Conservation (phyloP, 2,329 filamentous ascomycete species). For the Acrocalymma vagum region DNA sequence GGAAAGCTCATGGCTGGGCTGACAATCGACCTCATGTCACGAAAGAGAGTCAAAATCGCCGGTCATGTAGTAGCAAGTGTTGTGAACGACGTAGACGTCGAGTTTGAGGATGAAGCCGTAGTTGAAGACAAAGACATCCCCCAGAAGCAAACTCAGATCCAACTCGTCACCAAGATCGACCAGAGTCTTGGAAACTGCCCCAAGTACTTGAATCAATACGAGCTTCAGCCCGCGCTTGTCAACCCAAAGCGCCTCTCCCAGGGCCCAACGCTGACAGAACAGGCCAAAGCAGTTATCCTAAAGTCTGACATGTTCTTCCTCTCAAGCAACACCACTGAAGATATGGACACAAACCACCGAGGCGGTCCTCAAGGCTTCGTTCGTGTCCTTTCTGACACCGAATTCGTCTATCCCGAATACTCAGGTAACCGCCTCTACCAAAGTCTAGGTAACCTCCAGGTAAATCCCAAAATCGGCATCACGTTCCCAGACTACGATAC, state of each 20-base stretch:
- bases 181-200: slow-evolving; percentile 83
- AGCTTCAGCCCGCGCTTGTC: slow-evolving; percentile 64
- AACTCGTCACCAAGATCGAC: slow-evolving; percentile 73
- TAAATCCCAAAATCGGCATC: slow-evolving; percentile 73
- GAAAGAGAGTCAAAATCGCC: slow-evolving; percentile 77
- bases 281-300: slow-evolving; percentile 67
- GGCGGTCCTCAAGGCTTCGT: slow-evolving; percentile 80
- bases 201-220: slow-evolving; percentile 83
- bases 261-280: slow-evolving; percentile 57
- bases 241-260: slow-evolving; percentile 61
- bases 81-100: slow-evolving; percentile 49
- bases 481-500: slow-evolving; percentile 78
- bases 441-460: slow-evolving; percentile 78
- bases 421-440: slow-evolving; percentile 87
- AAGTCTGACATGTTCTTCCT: slow-evolving; percentile 82
- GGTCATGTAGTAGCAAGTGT: slow-evolving; percentile 74
- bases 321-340: slow-evolving; percentile 67
- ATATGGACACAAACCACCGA: slow-evolving; percentile 87
- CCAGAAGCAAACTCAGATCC: slow-evolving; percentile 50
- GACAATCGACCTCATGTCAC: slow-evolving; percentile 69
- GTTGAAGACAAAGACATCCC: slow-evolving; percentile 19
- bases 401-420: slow-evolving; percentile 81
- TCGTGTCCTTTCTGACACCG: slow-evolving; percentile 68
- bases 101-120: slow-evolving; percentile 34
- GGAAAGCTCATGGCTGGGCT: slow-evolving; percentile 68